Base-by-base conservation (phyloP, 495 filamentous ascomycete genomes). In the Aspergillus sparsus region DNA sequence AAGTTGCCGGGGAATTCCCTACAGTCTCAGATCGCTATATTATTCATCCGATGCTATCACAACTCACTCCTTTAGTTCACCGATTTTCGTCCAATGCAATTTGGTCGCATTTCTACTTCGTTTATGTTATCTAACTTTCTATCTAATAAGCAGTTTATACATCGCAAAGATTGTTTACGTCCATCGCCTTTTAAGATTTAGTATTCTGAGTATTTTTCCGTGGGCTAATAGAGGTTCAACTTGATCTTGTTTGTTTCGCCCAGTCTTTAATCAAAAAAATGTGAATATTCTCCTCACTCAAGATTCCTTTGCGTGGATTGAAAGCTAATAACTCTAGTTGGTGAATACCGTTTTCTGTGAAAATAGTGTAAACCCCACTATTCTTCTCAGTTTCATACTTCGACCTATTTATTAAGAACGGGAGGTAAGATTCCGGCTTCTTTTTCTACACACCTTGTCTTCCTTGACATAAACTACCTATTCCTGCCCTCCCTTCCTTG, bases 141-240 rank as follows among this genome's bases (percentile, higher is more conserved):
- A 35, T 9, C 35, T 39, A 9, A 13, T 35, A 3, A 53, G 49
- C 37, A 60, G 58, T 41, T 33, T 53, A 54, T 59, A 59, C 50
- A 49, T 41, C 33, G 18, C 41, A 15, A 33, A 49, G 11, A 49
- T 35, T 36, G 12, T 45, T 32, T 33, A 41, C 44, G 49, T 32
- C 49, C 34, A 51, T 45, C 31, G 9, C 7, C 21, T 16, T 36
- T 13, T 37, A 27, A 35, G 16, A 37, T 36, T 18, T 10, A 37
- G 33, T 37, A 35, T 36, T 47, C 16, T 31, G 50, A 34, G 39
- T 35, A 16, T 10, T 34, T 10, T 34, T 2, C 27, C 42, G 49
- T n/a, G 57, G n/a, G 18, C 6, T 44, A 21, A 51, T 51, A 49
- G 45, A 57, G 16, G 39, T 59, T 53, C 27, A 27, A 51, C 6